A percentile compares a stretch with the other conserved stretches of the same genome.
Evolutionary conservation across 495 filamentous ascomycete species (phyloP).

Genomic region (Xylaria palmicola): DNA sequence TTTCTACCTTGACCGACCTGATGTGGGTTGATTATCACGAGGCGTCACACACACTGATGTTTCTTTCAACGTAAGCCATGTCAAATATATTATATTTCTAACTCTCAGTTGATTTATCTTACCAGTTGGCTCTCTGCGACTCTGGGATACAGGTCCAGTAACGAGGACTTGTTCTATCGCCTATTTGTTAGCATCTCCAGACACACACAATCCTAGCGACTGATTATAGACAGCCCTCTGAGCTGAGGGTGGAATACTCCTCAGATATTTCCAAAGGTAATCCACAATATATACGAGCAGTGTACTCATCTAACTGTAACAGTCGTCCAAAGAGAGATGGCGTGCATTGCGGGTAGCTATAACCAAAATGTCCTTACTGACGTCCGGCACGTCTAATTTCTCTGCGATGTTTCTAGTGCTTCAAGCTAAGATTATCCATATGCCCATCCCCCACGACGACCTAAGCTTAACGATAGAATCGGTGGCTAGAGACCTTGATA

Average conservation of each 20-base stretch:
- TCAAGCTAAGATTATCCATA: background rate
- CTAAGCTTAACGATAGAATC: background rate
- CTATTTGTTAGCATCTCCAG: background rate
- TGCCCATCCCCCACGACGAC: background rate
- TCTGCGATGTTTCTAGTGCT: background rate
- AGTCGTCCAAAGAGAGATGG: background rate
- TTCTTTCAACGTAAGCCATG: background rate
- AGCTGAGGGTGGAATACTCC: background rate
- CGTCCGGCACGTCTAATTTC: background rate
- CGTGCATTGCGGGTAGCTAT: background rate
- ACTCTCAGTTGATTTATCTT: constrained; percentile 13
- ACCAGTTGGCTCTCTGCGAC: constrained; percentile 35
- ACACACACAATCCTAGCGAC: background rate
- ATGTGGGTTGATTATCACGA: background rate
- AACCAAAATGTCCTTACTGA: background rate
- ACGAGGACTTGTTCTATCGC: background rate
- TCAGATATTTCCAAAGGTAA: background rate
- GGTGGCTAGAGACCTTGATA: background rate
- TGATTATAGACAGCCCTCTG: background rate
- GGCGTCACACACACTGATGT: background rate
- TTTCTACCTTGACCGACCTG: background rate
- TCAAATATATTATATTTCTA: background rate
- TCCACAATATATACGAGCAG: background rate
- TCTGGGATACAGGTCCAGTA: constrained; percentile 31
- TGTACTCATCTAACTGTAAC: background rate